These are phyloP conservation scores for Acrasis kona DNA, from an alignment of 78 protist species.

Conservation along the genomic window DNA sequence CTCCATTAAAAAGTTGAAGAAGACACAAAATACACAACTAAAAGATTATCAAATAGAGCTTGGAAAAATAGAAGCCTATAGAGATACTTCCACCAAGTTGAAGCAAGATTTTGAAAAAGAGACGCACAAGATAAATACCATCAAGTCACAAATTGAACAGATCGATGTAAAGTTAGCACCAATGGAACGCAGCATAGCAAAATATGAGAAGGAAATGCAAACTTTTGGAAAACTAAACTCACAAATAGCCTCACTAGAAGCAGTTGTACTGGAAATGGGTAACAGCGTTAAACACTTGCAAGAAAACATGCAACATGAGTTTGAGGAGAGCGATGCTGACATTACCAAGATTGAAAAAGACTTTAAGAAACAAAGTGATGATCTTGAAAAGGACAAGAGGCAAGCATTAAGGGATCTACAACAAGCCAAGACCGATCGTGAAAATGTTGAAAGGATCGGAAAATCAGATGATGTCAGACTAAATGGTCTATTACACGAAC, in stretches of 20 bases:
- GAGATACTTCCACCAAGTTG: background rate
- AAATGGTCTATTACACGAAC: background rate
- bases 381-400: background rate
- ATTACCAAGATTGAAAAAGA: background rate
- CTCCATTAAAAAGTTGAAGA: background rate
- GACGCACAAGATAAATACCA: background rate
- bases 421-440: background rate
- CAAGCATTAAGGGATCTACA: background rate
- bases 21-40: background rate
- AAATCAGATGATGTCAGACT: background rate
- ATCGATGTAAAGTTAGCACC: conserved; percentile 4
- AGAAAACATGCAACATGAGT: background rate
- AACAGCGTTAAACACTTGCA: background rate
- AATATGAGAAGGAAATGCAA: background rate
- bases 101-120: background rate
- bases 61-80: background rate
- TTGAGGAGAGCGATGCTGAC: background rate
- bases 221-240: background rate
- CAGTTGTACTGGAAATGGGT: background rate
- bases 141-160: background rate
- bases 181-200: background rate
- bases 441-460: background rate
- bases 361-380: background rate
- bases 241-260: background rate
- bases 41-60: background rate